A percentile compares a stretch with the other conserved stretches of the same genome.
phyloP scores from a whole-genome alignment of 345 rosid genomes.

The Anacardium occidentale region DNA sequence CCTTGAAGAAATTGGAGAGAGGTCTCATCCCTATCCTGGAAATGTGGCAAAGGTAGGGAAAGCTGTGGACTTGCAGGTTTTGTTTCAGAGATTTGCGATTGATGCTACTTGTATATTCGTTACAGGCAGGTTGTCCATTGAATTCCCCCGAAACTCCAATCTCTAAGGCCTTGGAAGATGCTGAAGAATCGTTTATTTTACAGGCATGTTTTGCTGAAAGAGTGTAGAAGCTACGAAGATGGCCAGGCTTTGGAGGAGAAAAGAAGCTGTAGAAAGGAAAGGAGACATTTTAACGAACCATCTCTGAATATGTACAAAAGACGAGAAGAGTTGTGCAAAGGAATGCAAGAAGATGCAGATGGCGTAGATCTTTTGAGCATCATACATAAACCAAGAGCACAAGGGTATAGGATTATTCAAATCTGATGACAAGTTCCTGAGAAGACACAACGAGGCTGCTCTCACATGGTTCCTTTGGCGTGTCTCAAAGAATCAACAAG shows the following conservation, averaged over 20 bases:
- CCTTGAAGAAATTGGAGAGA: slow-evolving; percentile 19
- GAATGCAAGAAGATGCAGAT: background rate
- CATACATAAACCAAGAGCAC: slow-evolving; percentile 21
- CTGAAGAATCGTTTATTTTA: slow-evolving; percentile 31
- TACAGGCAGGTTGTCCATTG: slow-evolving; percentile 36
- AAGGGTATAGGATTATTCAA: slow-evolving; percentile 6
- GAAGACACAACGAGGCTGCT: no score
- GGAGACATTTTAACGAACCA: slow-evolving; percentile 13
- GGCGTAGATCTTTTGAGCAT: slow-evolving; percentile 36
- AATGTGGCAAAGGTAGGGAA: slow-evolving; percentile 24
- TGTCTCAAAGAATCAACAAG: slow-evolving; percentile 27
- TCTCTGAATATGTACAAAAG: slow-evolving; percentile 19
- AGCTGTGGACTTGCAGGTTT: slow-evolving; percentile 34
- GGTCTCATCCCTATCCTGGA: slow-evolving; percentile 36
- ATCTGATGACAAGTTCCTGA: slow-evolving; percentile 30
- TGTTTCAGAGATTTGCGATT: slow-evolving; percentile 42
- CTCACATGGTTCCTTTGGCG: slow-evolving; percentile 56
- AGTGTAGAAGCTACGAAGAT: slow-evolving; percentile 38
- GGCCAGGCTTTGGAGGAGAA: slow-evolving; percentile 37
- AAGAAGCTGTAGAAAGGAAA: slow-evolving; percentile 31
- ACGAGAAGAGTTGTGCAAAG: slow-evolving; percentile 25
- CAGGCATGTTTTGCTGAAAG: slow-evolving; percentile 24
- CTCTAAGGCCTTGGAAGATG: slow-evolving; percentile 38
- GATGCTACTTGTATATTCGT: slow-evolving; percentile 43
- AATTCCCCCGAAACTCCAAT: slow-evolving; percentile 33